These are phyloP conservation scores for Trichoderma atrobrunneum DNA, from an alignment of 2,329 filamentous ascomycete genomes.

Conservation along the genomic window DNA sequence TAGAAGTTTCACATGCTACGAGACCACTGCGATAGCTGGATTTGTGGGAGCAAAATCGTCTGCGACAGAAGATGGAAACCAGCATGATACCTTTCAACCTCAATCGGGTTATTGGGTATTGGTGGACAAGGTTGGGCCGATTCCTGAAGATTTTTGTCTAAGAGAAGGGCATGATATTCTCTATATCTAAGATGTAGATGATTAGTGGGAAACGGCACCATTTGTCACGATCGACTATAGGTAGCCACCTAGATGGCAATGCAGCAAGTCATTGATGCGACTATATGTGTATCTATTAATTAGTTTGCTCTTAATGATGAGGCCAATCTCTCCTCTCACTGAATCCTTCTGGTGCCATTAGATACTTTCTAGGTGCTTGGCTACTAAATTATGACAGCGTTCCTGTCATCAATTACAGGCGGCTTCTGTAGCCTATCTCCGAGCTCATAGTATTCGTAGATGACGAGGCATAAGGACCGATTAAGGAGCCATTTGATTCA, in stretches of 20 bases:
- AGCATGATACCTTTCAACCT: neutral
- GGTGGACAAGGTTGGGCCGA: neutral
- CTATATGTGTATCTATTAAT: neutral
- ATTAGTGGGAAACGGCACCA: neutral
- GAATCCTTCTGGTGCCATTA: too few relatives aligned
- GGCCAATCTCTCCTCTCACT: too few relatives aligned
- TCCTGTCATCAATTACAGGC: neutral
- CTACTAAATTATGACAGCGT: neutral
- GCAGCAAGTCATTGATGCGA: neutral
- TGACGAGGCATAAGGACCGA: neutral
- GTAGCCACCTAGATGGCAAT: neutral
- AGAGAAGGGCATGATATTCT: neutral
- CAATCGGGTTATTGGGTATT: conserved; percentile 1
- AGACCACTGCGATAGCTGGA: neutral
- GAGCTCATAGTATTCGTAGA: neutral
- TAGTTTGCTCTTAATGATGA: neutral
- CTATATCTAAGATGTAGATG: neutral
- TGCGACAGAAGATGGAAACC: neutral
- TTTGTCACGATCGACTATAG: neutral
- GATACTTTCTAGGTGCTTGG: too few relatives aligned
- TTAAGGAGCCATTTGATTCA: neutral
- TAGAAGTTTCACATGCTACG: neutral
- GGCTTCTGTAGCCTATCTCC: neutral
- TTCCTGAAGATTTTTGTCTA: neutral
- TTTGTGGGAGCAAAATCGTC: neutral